Base-by-base conservation (phyloP, 208 protist species). In the Trypanosoma boissoni region DNA sequence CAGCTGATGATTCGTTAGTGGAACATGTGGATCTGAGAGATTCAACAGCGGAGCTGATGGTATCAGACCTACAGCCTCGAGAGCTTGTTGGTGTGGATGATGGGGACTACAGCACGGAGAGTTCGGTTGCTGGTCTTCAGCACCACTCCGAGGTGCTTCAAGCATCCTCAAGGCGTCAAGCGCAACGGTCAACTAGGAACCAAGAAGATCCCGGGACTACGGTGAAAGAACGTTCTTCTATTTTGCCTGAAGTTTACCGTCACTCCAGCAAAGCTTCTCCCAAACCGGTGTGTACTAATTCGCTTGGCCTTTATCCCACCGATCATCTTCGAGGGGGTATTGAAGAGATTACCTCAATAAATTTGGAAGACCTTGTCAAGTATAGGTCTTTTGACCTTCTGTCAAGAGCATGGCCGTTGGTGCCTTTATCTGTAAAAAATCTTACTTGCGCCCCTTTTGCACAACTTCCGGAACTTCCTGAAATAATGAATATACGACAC, bases 401-500 rank as follows among this genome's bases (percentile, higher is more conserved):
- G 16, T 62, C 62, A 10, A 60, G 72, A 20, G 76, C 74, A 26
- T 88, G 81, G 81, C 57, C 64, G 42, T 53, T 82, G 24, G 48
- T 78, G 8, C 56, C 68, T 16, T 43, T 43, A 23, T 29, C 49
- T 12, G 57, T 66, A 5, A 77, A 76, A 21, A 57, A 51, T 26
- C 53, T 61, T 2, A 56, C 44, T 3, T 88, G 52, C 55, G 64
- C 73, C 0, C 71, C 68, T 1, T 88, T 72, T 55, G 26, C 42
- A 2, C 42, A 63, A 7, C 64, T 88, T 58, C 77, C 81, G 2
- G 55, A 75, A 10, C 57, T 67, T 43, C 81, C 81, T 12, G 69
- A 80, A 10, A 58, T 87, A 28, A 43, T 88, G 42, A 74, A 81
- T 49, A 60, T 73, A 3, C 58, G 58, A 3, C 62, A 76, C 58